Base-by-base conservation (phyloP, 176 grass and related monocot genomes). In the Eremochloa ophiuroides region DNA sequence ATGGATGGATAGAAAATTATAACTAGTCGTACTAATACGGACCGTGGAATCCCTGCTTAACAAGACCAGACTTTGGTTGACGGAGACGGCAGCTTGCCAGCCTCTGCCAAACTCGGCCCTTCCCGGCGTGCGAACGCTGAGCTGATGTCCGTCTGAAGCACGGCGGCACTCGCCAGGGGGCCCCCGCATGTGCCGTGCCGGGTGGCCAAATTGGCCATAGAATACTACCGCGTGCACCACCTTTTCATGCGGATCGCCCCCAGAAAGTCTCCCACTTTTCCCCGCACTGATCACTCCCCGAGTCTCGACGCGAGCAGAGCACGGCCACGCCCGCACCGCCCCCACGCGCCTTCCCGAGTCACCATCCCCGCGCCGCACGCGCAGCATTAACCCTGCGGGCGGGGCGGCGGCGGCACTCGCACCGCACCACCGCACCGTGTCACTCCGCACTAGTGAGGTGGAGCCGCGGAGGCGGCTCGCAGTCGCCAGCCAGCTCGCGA, bases 361-460 rank as follows among this genome's bases (percentile, higher is more conserved):
- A 58, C 88, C 83, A 77, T 85, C 83, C 44, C 75, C 46, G 10
- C 37, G 65, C 83, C 83, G 79, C 83, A 86, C 60, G 78, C 83
- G 83, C 30, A 58, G 77, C 87, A 67, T 39, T 84, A 37, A 83
- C 14, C 59, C 40, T 16, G 67, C 67, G 37, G 30, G 44, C 4
- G 1, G 43, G 13, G 26, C 14, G 47, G 64, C 33, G 6, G 35
- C 40, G 31, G 18, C 27, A 16, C 16, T 15, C 25, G 75, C 75
- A 77, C 58, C 39, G 82, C 86, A 25, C 71, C 68, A 8, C 79
- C 9, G 29, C 68, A 20, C 62, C 39, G 70, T n/a, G 23, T 63
- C 64, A 89, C 76, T 41, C 62, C 71, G 64, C 82, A 85, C 72
- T 38, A 76, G 66, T 76, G 72, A 79, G 77, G 82, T 77, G 82